Evolutionary conservation across 495 filamentous ascomycete species (phyloP), one percentile per base, ranked within the genome.

Genomic region (Podospora sp.): DNA sequence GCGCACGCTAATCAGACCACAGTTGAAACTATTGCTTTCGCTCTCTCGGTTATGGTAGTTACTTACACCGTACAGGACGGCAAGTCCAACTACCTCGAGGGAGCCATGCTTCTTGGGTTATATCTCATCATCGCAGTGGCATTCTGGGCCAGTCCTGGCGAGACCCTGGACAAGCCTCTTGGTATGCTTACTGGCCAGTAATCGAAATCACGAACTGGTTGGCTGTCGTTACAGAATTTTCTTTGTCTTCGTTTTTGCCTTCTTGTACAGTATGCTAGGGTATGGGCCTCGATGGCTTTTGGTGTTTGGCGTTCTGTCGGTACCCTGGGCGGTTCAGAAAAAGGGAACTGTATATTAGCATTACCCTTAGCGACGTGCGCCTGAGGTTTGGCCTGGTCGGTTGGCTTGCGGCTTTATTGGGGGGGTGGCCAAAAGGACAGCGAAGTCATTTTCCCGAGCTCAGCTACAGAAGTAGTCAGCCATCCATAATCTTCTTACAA

Each of bases 11-110:
- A 46, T 46, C 40, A 18, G 14, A 11, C 0, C 12, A 53, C 55
- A 72, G 96, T 98, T 71, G 93, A 97, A 81, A 98, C 94, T 0
- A 91, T 98, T 36, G 90, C 94, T 1, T 97, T 98, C 78, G 96
- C 93, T 63, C 81, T 98, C 65, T 90, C 88, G 36, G 92, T 95
- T 0, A 77, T 97, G 68, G 92, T 98, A 51, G 94, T 97, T 20
- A 97, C 93, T 40, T 93, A 97, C 77, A 87, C 96, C 7, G 92
- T 96, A 65, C 90, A 94, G 75, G 94, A 98, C 76, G 94, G 94
- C 63, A 95, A 94, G 81, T 92, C 89, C 16, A 98, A 98, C 75
- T 98, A 96, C 67, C 87, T 98, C 8, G 94, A 98, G 79, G 94
- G 94, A 57, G 90, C 89, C 46, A 93, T 98, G 90, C 70, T 87